Conservation (phyloP, 176 grass and related monocot species). For the Tuctoria greenei region DNA sequence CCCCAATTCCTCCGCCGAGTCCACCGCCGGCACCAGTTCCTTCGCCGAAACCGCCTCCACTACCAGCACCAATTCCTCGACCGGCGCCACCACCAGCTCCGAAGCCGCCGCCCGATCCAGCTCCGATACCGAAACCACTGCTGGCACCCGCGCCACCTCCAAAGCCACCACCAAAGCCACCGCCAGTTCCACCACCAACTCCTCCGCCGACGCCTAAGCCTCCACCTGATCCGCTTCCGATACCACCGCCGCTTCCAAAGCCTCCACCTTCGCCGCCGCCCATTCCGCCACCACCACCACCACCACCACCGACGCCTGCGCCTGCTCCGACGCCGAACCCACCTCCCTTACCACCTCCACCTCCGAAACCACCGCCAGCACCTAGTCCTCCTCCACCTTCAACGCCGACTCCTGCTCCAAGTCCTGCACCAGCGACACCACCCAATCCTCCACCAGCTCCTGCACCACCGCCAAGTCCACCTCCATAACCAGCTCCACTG, state of each 20-base stretch:
- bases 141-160: background rate
- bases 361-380: background rate
- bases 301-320: conserved; percentile 19
- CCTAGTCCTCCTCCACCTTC: background rate
- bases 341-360: background rate
- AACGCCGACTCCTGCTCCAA: background rate
- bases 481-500: background rate
- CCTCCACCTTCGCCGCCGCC: background rate
- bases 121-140: background rate
- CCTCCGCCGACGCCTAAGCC: background rate
- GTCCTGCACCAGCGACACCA: too few relatives aligned
- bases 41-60: background rate
- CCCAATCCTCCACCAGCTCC: background rate
- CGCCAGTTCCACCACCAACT: background rate
- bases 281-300: background rate
- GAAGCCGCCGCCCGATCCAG: background rate
- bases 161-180: background rate
- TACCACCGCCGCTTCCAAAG: background rate
- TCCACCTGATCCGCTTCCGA: conserved; percentile 5
- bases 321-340: conserved; percentile 24
- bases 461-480: background rate
- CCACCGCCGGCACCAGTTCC: conserved; percentile 18
- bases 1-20: background rate
- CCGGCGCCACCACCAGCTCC: background rate
- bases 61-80: background rate